phyloP scores from a whole-genome alignment of 2,329 filamentous ascomycete species.

The Trichoderma pleuroti region DNA sequence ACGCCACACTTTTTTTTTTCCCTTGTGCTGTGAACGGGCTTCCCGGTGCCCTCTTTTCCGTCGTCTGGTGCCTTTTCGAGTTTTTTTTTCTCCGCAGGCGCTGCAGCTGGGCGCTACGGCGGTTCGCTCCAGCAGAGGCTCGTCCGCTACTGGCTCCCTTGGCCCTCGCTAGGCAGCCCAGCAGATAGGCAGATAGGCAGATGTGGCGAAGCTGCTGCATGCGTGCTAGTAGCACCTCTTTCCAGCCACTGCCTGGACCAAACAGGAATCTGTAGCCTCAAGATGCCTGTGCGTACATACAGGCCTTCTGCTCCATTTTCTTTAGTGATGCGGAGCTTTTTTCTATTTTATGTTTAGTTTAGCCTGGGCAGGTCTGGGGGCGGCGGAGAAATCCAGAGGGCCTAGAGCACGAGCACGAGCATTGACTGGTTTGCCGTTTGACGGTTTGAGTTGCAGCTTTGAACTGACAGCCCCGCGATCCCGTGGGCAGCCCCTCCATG shows the following conservation, averaged over 20 bases:
- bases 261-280: not conserved
- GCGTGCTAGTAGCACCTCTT: not conserved
- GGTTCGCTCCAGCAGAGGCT: not conserved
- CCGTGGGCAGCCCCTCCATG: not conserved
- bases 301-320: not conserved
- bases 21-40: not conserved
- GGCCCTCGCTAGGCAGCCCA: not conserved
- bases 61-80: not conserved
- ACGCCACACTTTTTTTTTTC: conserved; percentile 18
- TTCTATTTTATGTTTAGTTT: conserved; percentile 7
- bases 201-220: conserved; percentile 17
- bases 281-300: not conserved
- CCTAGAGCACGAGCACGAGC: not conserved
- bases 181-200: not conserved
- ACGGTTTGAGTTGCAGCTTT: not conserved
- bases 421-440: not conserved
- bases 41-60: not conserved
- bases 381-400: not conserved
- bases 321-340: conserved; percentile 8
- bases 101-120: conserved; percentile 6
- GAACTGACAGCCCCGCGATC: not conserved
- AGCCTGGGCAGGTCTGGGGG: not conserved
- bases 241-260: not conserved
- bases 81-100: conserved; percentile 10
- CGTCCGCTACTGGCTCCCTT: not conserved